Evolutionary conservation across 176 grass and related monocot species (phyloP).

Genomic region (Oryza longistaminata): DNA sequence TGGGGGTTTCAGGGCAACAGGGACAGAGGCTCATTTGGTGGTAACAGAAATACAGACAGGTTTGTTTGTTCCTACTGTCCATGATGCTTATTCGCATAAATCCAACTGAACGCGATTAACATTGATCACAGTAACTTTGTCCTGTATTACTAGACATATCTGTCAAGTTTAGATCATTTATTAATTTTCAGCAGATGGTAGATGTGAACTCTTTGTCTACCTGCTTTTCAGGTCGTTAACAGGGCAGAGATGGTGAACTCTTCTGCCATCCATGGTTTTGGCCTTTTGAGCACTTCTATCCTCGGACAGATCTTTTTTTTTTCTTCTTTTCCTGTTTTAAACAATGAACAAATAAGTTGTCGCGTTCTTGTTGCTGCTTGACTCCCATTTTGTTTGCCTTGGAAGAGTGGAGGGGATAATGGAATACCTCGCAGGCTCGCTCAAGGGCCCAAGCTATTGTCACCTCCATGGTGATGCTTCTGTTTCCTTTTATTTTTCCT

Average conservation of each 20-base stretch:
- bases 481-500: neutral
- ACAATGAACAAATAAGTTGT: conserved; percentile 50
- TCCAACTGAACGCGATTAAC: neutral
- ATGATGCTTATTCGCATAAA: neutral
- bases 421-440: conserved; percentile 16
- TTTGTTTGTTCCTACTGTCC: conserved; percentile 21
- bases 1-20: conserved; percentile 53
- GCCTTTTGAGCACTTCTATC: neutral
- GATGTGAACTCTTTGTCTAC: neutral
- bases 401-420: conserved; percentile 40
- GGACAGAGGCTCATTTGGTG: conserved; percentile 56
- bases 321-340: neutral
- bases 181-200: neutral
- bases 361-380: conserved; percentile 24
- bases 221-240: conserved; percentile 32
- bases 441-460: conserved; percentile 32
- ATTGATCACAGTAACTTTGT: neutral
- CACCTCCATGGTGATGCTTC: conserved; percentile 34
- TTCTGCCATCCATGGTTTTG: neutral
- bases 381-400: conserved; percentile 53
- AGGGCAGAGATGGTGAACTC: conserved; percentile 52
- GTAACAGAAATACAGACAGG: conserved; percentile 55
- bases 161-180: neutral
- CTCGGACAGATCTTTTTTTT: neutral
- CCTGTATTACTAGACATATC: neutral